These are phyloP conservation scores for Sisymbrium altissimum DNA, from an alignment of 345 rosid genomes.

Conservation along the genomic window DNA sequence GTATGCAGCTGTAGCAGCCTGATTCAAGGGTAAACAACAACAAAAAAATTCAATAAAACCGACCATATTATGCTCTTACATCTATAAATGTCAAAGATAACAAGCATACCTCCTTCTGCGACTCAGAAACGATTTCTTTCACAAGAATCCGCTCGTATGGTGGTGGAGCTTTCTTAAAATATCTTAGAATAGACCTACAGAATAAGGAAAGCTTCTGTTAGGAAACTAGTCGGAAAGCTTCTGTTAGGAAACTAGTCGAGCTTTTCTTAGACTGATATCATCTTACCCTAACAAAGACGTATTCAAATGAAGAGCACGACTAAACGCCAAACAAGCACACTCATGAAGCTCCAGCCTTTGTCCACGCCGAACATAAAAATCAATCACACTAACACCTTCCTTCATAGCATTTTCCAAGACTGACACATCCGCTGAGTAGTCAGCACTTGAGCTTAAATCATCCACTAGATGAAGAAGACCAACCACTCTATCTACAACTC, in stretches of 20 bases:
- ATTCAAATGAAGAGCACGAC: constrained; percentile 77
- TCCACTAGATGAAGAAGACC: constrained; percentile 46
- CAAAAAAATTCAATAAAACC: neutral
- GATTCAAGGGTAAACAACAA: constrained; percentile 15
- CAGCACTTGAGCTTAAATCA: constrained; percentile 46
- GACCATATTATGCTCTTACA: neutral
- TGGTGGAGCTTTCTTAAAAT: constrained; percentile 76
- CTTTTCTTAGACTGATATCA: neutral
- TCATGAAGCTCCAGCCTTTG: constrained; percentile 75
- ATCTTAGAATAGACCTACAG: constrained; percentile 63
- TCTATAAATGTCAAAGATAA: constrained; percentile 4
- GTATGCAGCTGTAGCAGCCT: constrained; percentile 45
- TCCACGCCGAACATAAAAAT: constrained; percentile 50
- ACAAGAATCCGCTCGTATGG: constrained; percentile 65
- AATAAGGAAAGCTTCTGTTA: constrained; percentile 3
- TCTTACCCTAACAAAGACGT: constrained; percentile 59
- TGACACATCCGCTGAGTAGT: constrained; percentile 30
- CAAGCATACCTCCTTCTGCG: constrained; percentile 46
- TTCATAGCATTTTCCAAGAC: constrained; percentile 30
- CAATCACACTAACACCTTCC: constrained; percentile 50
- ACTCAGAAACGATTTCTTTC: constrained; percentile 31
- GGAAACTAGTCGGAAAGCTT: neutral
- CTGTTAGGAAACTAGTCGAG: neutral
- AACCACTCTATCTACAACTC: constrained; percentile 60
- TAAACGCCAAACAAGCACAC: constrained; percentile 80